Evolutionary conservation across 345 rosid species (phyloP), one percentile per base, ranked within the genome.

Genomic region (Brassica incana): DNA sequence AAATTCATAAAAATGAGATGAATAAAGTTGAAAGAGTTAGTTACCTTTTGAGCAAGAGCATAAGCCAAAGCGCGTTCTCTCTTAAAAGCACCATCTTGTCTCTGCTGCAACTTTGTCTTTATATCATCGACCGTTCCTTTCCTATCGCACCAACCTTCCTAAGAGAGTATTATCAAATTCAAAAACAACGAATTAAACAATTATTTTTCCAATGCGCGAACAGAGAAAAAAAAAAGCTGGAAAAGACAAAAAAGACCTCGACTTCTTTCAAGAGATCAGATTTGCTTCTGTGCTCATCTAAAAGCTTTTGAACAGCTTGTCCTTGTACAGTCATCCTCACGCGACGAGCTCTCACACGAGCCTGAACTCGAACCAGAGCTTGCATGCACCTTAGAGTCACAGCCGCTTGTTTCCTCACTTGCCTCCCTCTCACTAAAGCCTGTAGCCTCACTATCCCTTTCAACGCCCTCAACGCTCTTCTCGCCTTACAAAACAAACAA

Each of bases 121-220:
- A 95, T 78, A 81, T 91, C 94, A 52, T 88, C 84, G 1, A 95
- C 60, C n/a, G 99, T 95, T 10, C 99, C 97, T 80, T 88, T 91
- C 74, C 97, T 87, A 77, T 89, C 94, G 73, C 99, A 95, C 99
- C 99, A 95, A 5, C 98, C 96, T 84, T 90, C 87, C 98, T 94
- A 83, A 84, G 81, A 63, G 14, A 35, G 76, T 12, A 45, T 7
- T 11, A 67, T 8, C 36, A 38, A 38, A 0, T 27, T 27, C 30
- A 38, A 38, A 38, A 38, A 45, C 32, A 45, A 10, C 30, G 36
- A 73, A 38, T 32, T 14, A 65, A 36, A 72, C 9, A 20, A 25
- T 50, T 63, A 2, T 27, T 67, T 58, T n/a, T 5, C 61, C 23
- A 20, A 20, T 20, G 23, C 23, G 23, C 23, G 23, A 54, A 58